phyloP scores from a whole-genome alignment of 495 filamentous ascomycete genomes.

The Paragyromitra xinjiangensis region DNA sequence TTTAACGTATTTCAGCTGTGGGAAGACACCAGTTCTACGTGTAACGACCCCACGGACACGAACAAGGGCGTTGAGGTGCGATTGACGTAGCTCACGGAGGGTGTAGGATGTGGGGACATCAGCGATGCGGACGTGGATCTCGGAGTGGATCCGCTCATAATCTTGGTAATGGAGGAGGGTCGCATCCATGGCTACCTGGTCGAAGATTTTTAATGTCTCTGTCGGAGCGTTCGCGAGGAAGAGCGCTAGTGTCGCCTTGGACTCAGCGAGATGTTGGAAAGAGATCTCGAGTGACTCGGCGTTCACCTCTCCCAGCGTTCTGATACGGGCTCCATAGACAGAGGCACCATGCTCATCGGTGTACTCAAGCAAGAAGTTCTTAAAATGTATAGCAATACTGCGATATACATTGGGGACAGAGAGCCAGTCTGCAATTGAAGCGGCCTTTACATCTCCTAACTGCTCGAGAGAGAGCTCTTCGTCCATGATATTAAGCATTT shows the following conservation, averaged over 20 bases:
- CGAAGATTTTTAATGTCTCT: conserved; percentile 94
- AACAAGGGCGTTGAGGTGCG: conserved; percentile 95
- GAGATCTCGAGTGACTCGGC: conserved; percentile 95
- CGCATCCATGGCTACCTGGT: conserved; percentile 95
- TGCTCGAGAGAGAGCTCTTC: conserved; percentile 92
- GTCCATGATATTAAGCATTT: conserved; percentile 84
- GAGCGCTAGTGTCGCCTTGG: conserved; percentile 96
- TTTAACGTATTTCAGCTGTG: conserved; percentile 96
- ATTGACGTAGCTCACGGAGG: conserved; percentile 94
- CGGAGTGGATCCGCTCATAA: conserved; percentile 95
- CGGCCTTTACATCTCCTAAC: conserved; percentile 90
- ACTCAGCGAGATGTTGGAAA: conserved; percentile 85
- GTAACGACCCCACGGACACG: conserved; percentile 96
- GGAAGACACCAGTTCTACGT: conserved; percentile 95
- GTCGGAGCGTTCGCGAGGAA: conserved; percentile 96
- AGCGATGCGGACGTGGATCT: conserved; percentile 97
- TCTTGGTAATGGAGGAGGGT: conserved; percentile 95
- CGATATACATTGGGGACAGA: conserved; percentile 87
- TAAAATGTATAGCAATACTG: conserved; percentile 95
- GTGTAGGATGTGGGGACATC: conserved; percentile 95
- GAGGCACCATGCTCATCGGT: conserved; percentile 85
- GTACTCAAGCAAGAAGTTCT: conserved; percentile 95
- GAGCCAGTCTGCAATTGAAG: conserved; percentile 93
- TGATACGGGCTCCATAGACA: conserved; percentile 91
- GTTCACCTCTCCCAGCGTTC: conserved; percentile 94